These are phyloP conservation scores for Boletellus ananiceps DNA, from an alignment of 768 basidiomycete genomes.

Conservation along the genomic window DNA sequence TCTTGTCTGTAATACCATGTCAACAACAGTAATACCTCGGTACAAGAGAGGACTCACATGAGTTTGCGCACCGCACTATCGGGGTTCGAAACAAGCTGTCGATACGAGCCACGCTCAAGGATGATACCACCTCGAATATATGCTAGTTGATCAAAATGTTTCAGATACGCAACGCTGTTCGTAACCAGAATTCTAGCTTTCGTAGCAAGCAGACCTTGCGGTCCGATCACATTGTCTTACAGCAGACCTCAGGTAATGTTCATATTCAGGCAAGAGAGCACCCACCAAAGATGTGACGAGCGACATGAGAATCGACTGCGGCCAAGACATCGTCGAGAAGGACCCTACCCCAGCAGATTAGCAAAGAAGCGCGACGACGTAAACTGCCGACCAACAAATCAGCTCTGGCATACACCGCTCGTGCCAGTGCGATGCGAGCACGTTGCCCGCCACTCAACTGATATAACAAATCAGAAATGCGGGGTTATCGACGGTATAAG, in stretches of 20 bases:
- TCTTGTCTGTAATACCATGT: slow-evolving; percentile 32
- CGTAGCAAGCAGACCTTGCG: slow-evolving; percentile 70
- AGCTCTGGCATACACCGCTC: slow-evolving; percentile 88
- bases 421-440: slow-evolving; percentile 77
- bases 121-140: slow-evolving; percentile 85
- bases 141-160: slow-evolving; percentile 67
- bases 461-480: slow-evolving; percentile 26
- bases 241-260: neutral
- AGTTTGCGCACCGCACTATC: slow-evolving; percentile 70
- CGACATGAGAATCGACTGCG: slow-evolving; percentile 83
- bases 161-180: slow-evolving; percentile 78
- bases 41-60: slow-evolving; percentile 45
- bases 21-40: neutral
- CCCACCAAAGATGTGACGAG: slow-evolving; percentile 76
- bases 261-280: neutral
- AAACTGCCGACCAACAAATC: slow-evolving; percentile 56
- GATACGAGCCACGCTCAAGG: slow-evolving; percentile 68
- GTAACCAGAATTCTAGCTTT: slow-evolving; percentile 87
- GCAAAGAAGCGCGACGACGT: neutral
- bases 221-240: slow-evolving; percentile 81
- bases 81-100: slow-evolving; percentile 51
- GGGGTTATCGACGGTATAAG: neutral
- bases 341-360: slow-evolving; percentile 37
- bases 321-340: slow-evolving; percentile 83
- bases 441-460: slow-evolving; percentile 82